Evolutionary conservation across 176 grass and related monocot genomes (phyloP), one percentile per base, ranked within the genome.

Genomic region (Guadua angustifolia): DNA sequence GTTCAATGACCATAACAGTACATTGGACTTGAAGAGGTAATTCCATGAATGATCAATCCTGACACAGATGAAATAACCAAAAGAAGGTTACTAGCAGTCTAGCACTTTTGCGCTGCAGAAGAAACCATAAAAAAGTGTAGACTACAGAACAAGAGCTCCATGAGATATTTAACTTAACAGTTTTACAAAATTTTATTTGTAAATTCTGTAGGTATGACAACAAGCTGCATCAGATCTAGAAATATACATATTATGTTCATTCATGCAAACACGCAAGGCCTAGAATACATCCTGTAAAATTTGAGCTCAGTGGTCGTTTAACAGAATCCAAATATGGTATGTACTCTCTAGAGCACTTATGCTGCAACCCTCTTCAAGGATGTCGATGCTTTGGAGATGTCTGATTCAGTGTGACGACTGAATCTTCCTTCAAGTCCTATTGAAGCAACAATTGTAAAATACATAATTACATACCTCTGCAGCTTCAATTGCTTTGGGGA

Each of bases 381-480:
- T 14, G 73, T 18, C 16, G 67, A 81, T 26, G 78, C 73, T 82
- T 74, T 86, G 16, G 60, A 17, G 45, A 88, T 64, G 50, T 92
- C 90, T 4, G 73, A 82, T 72, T 86, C 79, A 1, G 86, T 83
- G 57, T 88, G 90, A 25, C 78, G 32, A 88, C 86, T 25, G 90
- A 88, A 83, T n/a, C 90, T 78, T 92, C 86, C 68, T 92, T 78
- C 71, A 89, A 86, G 45, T 80, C 79, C 86, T 92, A 73, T 21
- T 29, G 5, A 22, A 61, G 45, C n/a, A 21, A 13, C 13, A 76
- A 78, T 45, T 47, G 68, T 59, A 83, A 75, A 68, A 15, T 43
- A 13, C 18, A 59, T 9, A 24, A 60, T 60, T 25, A 10, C 58
- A 60, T 60, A 60, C 0, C 58, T 25, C n/a, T 25, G 21, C 21